A percentile compares a stretch with the other conserved stretches of the same genome.
phyloP scores from a whole-genome alignment of 495 filamentous ascomycete genomes.

The Xylaria acuta region DNA sequence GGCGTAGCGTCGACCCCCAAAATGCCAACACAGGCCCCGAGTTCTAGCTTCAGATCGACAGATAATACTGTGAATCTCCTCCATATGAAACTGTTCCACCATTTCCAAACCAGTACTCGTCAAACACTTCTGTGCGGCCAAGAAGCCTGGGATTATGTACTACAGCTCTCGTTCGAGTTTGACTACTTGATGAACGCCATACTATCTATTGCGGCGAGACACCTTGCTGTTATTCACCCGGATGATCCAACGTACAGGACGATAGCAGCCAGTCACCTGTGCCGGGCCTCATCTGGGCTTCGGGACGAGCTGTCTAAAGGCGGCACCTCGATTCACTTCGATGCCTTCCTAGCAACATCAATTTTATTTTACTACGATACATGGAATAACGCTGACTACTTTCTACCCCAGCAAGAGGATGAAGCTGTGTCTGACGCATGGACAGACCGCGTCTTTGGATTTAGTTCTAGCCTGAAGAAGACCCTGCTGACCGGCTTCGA shows the following conservation, averaged over 20 bases:
- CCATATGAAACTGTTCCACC: slow-evolving; percentile 25
- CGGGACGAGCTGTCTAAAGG: slow-evolving; percentile 20
- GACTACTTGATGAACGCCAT: slow-evolving; percentile 28
- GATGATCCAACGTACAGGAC: slow-evolving; percentile 16
- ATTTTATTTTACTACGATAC: slow-evolving; percentile 25
- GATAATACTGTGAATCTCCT: slow-evolving; percentile 20
- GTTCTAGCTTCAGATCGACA: not conserved
- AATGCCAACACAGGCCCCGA: not conserved
- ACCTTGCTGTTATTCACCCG: slow-evolving; percentile 19
- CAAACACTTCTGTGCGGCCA: slow-evolving; percentile 12
- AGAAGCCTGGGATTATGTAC: slow-evolving; percentile 25
- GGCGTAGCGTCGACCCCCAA: not conserved
- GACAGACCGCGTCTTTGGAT: slow-evolving; percentile 25
- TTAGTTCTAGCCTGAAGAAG: slow-evolving; percentile 20
- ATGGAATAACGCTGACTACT: slow-evolving; percentile 28
- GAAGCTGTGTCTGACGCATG: not conserved
- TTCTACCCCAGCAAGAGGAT: not conserved
- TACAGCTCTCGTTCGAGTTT: slow-evolving; percentile 30
- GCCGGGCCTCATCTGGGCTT: slow-evolving; percentile 18
- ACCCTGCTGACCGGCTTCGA: slow-evolving; percentile 23
- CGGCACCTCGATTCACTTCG: slow-evolving; percentile 15
- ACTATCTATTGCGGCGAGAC: slow-evolving; percentile 24
- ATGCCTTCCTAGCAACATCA: slow-evolving; percentile 25
- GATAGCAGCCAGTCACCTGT: slow-evolving; percentile 23
- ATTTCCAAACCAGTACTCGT: slow-evolving; percentile 22